These are phyloP conservation scores for Fusarium incarnatum DNA, from an alignment of 2,329 filamentous ascomycete genomes.

Conservation along the genomic window DNA sequence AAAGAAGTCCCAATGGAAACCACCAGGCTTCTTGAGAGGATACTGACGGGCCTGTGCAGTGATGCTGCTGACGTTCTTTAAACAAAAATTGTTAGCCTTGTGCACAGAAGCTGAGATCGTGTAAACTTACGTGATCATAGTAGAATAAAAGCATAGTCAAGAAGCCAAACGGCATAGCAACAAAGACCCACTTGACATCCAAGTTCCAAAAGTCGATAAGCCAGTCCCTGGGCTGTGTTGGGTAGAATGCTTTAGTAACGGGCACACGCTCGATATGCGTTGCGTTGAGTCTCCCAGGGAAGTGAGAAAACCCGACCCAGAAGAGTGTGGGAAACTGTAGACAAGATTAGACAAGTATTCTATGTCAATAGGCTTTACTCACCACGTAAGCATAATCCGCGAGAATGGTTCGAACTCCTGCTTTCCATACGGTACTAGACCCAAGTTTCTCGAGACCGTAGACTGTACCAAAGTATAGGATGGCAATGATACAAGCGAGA, in stretches of 20 bases:
- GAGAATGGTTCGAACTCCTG: not conserved
- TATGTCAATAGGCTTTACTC: no score
- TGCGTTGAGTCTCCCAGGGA: not conserved
- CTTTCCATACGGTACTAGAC: conserved; percentile 1
- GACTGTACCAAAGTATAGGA: not conserved
- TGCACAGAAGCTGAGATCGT: no score
- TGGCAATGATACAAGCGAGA: conserved; percentile 1
- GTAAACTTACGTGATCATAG: not conserved
- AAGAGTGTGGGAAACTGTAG: not conserved
- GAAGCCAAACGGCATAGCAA: not conserved
- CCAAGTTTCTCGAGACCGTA: conserved; percentile 2
- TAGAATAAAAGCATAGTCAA: conserved; percentile 10
- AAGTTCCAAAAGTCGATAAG: conserved; percentile 8
- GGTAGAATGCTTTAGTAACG: not conserved
- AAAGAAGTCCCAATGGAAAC: conserved; percentile 9
- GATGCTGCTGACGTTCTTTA: conserved; percentile 7
- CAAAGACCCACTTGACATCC: not conserved
- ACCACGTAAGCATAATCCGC: conserved; percentile 7
- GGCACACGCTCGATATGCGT: not conserved
- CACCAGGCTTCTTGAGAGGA: conserved; percentile 3
- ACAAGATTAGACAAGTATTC: not conserved
- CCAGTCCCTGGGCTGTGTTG: not conserved
- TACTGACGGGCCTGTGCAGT: conserved; percentile 4
- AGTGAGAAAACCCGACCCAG: conserved; percentile 9
- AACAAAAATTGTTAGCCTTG: no score